A percentile compares a stretch with the other conserved stretches of the same genome.
phyloP scores from a whole-genome alignment of 331 rosid genomes.

The Spiraea crenata region DNA sequence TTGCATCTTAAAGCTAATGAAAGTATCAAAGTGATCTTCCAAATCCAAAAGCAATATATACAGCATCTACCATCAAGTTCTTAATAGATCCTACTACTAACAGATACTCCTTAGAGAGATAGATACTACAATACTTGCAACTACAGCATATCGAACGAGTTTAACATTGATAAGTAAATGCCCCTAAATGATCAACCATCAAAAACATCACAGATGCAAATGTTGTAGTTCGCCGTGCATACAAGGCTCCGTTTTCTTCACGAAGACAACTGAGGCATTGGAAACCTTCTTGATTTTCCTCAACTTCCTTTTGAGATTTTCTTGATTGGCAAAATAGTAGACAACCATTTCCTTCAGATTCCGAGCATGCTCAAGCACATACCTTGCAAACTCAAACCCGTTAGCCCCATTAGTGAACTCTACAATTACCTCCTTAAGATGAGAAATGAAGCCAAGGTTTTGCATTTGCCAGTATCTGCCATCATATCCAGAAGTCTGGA shows the following conservation, averaged over 20 bases:
- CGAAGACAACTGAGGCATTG: neutral
- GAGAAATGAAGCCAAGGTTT: neutral
- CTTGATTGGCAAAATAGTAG: neutral
- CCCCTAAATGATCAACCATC: too few relatives aligned
- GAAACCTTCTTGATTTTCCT: neutral
- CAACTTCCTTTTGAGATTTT: neutral
- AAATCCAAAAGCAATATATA: too few relatives aligned
- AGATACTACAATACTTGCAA: neutral
- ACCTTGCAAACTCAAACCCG: too few relatives aligned
- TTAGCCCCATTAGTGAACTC: neutral
- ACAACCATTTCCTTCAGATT: neutral
- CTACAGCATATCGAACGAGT: too few relatives aligned
- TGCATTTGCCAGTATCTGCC: neutral
- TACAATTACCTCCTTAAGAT: neutral
- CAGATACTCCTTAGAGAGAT: too few relatives aligned
- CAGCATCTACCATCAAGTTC: too few relatives aligned
- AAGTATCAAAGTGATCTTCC: too few relatives aligned
- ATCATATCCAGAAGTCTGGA: constrained; percentile 6
- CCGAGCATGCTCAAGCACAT: neutral
- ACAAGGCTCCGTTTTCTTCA: neutral
- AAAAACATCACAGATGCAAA: too few relatives aligned
- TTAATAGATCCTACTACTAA: too few relatives aligned
- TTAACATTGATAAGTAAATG: too few relatives aligned
- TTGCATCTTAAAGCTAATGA: too few relatives aligned
- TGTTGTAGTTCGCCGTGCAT: too few relatives aligned